These are phyloP conservation scores for Senna siamea DNA, from an alignment of 306 rosid species.

Conservation along the genomic window DNA sequence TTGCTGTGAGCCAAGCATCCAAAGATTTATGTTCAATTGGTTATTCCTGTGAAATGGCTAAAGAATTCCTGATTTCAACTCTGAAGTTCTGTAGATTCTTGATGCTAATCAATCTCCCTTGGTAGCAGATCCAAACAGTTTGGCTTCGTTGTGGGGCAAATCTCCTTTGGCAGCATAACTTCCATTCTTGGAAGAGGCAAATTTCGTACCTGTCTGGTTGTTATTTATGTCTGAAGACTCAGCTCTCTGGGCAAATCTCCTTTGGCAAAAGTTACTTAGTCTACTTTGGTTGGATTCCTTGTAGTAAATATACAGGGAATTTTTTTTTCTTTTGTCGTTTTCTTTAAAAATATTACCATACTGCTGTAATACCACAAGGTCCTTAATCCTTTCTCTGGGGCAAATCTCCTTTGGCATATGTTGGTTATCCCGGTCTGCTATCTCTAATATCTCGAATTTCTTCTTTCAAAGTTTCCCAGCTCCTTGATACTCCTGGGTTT, in stretches of 20 bases:
- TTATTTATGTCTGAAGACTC: slow-evolving; percentile 44
- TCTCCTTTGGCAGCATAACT: slow-evolving; percentile 83
- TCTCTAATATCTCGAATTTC: slow-evolving; percentile 27
- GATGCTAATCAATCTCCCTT: slow-evolving; percentile 36
- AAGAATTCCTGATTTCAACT: slow-evolving; percentile 36
- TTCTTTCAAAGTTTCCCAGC: slow-evolving; percentile 18
- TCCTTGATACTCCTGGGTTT: slow-evolving; percentile 48
- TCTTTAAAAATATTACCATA: slow-evolving; percentile 32
- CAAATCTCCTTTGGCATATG: slow-evolving; percentile 60
- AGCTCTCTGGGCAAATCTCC: slow-evolving; percentile 80
- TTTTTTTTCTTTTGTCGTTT: too few relatives aligned
- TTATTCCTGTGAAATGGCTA: slow-evolving; percentile 42
- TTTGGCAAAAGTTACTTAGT: slow-evolving; percentile 66
- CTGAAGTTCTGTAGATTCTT: slow-evolving; percentile 40
- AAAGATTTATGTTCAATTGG: slow-evolving; percentile 40
- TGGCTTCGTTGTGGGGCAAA: slow-evolving; percentile 62
- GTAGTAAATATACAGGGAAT: too few relatives aligned
- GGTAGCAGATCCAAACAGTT: slow-evolving; percentile 36
- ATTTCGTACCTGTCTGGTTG: slow-evolving; percentile 34
- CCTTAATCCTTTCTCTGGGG: slow-evolving; percentile 41
- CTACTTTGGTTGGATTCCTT: slow-evolving; percentile 46
- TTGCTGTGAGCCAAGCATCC: slow-evolving; percentile 48
- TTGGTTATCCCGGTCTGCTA: slow-evolving; percentile 33
- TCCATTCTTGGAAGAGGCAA: slow-evolving; percentile 43
- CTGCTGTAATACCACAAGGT: slow-evolving; percentile 38